Base-by-base conservation (phyloP, 768 basidiomycete genomes). In the Auriscalpium microsporum region DNA sequence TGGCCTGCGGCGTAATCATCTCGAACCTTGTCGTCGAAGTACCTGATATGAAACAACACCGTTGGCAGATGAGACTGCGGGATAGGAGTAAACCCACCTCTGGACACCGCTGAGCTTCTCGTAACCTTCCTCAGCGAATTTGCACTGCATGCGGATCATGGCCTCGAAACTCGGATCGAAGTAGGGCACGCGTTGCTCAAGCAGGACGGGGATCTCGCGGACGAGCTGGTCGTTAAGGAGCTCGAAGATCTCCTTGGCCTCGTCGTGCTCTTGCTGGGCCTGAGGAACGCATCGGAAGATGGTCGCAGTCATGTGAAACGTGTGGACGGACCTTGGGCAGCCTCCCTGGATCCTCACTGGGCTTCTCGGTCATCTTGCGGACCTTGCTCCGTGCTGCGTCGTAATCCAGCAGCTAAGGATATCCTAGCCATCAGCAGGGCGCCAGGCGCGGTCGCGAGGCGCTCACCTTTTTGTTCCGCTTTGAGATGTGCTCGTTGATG, bases 81-180 rank as follows among this genome's bases (percentile, higher is more conserved):
- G 40, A 58, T 33, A 1, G 46, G n/a, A 11, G 45, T 54, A 33
- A 4, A 63, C 72, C 17, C 58, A 91, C 85, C 92, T 75, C 70
- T 99, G 95, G 9, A 97, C 94, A 46, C 91, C 86, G 50, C 93
- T 87, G 50, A 97, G 81, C 72, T 94, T 96, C 73, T 97, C 94
- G 68, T 99, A 98, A 0, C 95, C 94, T 63, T 99, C 95, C 69
- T 97, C 92, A 0, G 95, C 94, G 67, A 98, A 98, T 66, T 94
- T 94, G 66, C 90, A 83, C 66, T 99, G 96, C 83, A 96, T 90
- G 34, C 96, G 82, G 60, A 94, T 93, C 95, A 98, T 98, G 47
- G 95, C 91, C 72, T 98, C 96, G 68, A 98, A 98, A 62, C 90
- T 94, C 5, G 96, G 96, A 69, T 98, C 96, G 60, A 98, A 94